phyloP scores from a whole-genome alignment of 192 early-diverging fungal species.

The Pilaira anomala region DNA sequence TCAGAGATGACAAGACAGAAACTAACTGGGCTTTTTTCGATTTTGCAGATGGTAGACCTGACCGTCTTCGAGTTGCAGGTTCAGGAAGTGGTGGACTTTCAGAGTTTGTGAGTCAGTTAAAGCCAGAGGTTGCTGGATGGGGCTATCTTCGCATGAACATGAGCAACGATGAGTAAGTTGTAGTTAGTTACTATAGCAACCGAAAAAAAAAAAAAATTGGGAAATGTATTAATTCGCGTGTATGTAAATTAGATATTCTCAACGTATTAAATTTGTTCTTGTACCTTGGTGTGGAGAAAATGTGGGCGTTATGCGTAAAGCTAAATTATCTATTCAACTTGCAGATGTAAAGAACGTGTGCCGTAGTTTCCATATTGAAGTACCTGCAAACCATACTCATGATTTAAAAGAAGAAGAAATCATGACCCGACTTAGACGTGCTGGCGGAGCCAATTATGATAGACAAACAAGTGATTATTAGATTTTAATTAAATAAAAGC shows the following conservation, averaged over 20 bases:
- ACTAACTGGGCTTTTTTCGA: conserved; percentile 50
- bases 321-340: conserved; percentile 77
- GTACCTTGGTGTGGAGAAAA: conserved; percentile 65
- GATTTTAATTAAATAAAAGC: not conserved
- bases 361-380: conserved; percentile 67
- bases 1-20: conserved; percentile 54
- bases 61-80: conserved; percentile 36
- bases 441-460: conserved; percentile 54
- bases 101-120: conserved; percentile 59
- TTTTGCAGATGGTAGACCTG: conserved; percentile 39
- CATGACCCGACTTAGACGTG: conserved; percentile 63
- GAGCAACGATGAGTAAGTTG: conserved; percentile 48
- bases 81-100: conserved; percentile 53
- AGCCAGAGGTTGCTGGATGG: conserved; percentile 68
- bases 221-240: not conserved
- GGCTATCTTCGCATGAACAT: conserved; percentile 66
- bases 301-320: conserved; percentile 75
- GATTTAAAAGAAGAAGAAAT: conserved; percentile 67
- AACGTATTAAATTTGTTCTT: conserved; percentile 62
- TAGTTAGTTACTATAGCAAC: not conserved
- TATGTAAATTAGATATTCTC: conserved; percentile 46
- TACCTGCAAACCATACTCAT: conserved; percentile 52
- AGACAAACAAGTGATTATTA: conserved; percentile 46
- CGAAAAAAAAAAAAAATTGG: not conserved
- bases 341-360: conserved; percentile 72